Percentiles rank a stretch among this genome's conserved stretches.
These are phyloP conservation scores for Athelia sp. DNA, from an alignment of 1,284 basidiomycete species.

Conservation along the genomic window DNA sequence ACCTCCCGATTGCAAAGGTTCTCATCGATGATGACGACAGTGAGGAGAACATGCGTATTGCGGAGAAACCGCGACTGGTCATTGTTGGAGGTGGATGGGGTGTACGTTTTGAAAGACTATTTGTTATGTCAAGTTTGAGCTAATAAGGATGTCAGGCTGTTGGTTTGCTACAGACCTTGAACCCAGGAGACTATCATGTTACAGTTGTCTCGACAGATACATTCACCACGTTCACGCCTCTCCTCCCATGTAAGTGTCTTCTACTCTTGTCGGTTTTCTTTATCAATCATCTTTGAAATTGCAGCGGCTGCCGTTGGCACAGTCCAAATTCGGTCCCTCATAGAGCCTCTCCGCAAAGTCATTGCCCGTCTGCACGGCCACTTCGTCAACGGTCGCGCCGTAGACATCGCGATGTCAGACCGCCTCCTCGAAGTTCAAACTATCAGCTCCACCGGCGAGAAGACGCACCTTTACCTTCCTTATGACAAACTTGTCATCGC, in stretches of 20 bases:
- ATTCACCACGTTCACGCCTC: constrained; percentile 89
- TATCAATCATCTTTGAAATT: constrained; percentile 2
- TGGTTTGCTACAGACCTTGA: constrained; percentile 70
- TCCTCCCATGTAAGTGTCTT: constrained; percentile 71
- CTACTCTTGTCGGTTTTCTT: constrained; percentile 1
- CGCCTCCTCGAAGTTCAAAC: constrained; percentile 85
- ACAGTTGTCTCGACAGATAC: constrained; percentile 82
- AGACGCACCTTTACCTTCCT: constrained; percentile 72
- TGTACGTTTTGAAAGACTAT: constrained; percentile 46
- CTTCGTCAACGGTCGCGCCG: constrained; percentile 78
- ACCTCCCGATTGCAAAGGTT: constrained; percentile 74
- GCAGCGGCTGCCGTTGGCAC: constrained; percentile 86
- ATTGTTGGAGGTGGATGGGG: constrained; percentile 95
- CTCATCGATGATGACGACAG: constrained; percentile 76
- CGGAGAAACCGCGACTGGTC: constrained; percentile 80
- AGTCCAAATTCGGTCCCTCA: constrained; percentile 82
- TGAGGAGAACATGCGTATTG: constrained; percentile 55
- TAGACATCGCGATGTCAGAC: constrained; percentile 84
- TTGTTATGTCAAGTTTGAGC: not conserved
- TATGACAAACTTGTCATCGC: constrained; percentile 95
- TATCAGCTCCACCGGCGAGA: constrained; percentile 40
- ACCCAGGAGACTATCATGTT: constrained; percentile 84
- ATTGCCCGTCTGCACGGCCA: constrained; percentile 87
- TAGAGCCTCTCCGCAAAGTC: constrained; percentile 90
- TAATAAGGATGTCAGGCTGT: constrained; percentile 56